Conservation (phyloP, 129 eudicot genomes). For the Kitagawia praeruptora region DNA sequence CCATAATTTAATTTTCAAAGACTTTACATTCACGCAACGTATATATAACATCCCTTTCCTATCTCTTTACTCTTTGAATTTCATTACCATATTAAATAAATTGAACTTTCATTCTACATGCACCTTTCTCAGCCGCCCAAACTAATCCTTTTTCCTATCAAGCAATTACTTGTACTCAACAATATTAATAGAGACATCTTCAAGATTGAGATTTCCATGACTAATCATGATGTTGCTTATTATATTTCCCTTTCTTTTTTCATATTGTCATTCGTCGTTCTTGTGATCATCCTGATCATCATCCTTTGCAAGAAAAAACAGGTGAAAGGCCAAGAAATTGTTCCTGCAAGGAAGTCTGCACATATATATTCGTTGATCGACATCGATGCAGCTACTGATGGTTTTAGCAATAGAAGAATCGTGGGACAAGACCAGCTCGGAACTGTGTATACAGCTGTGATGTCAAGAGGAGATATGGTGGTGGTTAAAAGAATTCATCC, state of each 20-base stretch:
- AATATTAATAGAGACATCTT: neutral
- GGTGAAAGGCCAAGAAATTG: conserved; percentile 20
- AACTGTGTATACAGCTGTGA: conserved; percentile 54
- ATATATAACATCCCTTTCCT: conserved; percentile 10
- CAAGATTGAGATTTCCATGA: conserved; percentile 27
- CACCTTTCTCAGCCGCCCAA: conserved; percentile 28
- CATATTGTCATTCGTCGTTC: conserved; percentile 29
- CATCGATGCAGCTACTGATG: conserved; percentile 70
- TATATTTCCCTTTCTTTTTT: conserved; percentile 34
- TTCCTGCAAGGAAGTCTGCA: conserved; percentile 40
- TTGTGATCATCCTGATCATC: conserved; percentile 28
- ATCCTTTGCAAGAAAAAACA: conserved; percentile 39
- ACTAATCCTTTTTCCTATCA: neutral
- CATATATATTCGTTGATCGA: conserved; percentile 46
- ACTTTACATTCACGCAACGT: conserved; percentile 23
- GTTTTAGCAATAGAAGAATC: conserved; percentile 56
- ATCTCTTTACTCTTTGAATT: conserved; percentile 11
- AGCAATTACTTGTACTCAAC: conserved; percentile 14
- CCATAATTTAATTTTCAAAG: conserved; percentile 5
- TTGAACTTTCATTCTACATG: conserved; percentile 16
- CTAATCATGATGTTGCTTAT: conserved; percentile 32
- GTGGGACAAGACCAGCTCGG: conserved; percentile 73
- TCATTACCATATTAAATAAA: neutral
- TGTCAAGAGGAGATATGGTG: conserved; percentile 49
- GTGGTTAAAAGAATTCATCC: conserved; percentile 71